A percentile compares a stretch with the other conserved stretches of the same genome.
These are phyloP conservation scores for Oryza rufipogon DNA, from an alignment of 176 grass and related monocot species.

Conservation along the genomic window DNA sequence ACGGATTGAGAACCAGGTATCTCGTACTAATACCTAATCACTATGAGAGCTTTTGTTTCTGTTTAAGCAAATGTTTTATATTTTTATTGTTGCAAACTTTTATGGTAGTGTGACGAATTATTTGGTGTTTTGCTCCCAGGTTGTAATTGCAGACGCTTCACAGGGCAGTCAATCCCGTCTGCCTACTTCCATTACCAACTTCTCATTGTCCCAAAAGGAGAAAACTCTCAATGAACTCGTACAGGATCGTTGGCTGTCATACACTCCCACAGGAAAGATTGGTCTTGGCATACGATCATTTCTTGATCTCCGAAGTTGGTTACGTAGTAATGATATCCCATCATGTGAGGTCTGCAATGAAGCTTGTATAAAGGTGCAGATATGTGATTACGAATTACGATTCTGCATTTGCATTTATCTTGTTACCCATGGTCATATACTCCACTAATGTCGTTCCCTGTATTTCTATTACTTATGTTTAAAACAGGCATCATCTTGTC, in stretches of 20 bases:
- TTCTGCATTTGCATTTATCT: not conserved
- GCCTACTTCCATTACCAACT: constrained; percentile 71
- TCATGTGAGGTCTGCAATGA: constrained; percentile 90
- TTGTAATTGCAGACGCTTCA: constrained; percentile 48
- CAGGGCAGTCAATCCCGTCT: constrained; percentile 55
- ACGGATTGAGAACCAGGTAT: constrained; percentile 77
- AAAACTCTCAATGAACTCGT: constrained; percentile 80
- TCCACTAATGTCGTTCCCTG: not conserved
- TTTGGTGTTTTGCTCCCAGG: constrained; percentile 43
- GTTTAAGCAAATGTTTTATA: not conserved
- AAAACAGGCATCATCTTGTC: constrained; percentile 68
- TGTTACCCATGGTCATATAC: not conserved
- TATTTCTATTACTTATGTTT: constrained; percentile 13
- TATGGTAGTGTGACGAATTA: constrained; percentile 8
- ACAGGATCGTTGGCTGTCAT: constrained; percentile 68
- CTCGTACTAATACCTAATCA: not conserved
- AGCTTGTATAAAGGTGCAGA: constrained; percentile 78
- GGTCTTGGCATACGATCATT: constrained; percentile 85
- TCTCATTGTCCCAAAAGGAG: constrained; percentile 81
- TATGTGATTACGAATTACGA: not conserved
- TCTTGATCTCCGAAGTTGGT: constrained; percentile 93
- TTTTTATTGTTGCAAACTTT: not conserved
- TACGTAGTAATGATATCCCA: constrained; percentile 67
- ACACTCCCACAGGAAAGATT: constrained; percentile 61
- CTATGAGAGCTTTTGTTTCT: not conserved